phyloP scores from a whole-genome alignment of 805 yeast genomes.

The Yarrowia osloensis region DNA sequence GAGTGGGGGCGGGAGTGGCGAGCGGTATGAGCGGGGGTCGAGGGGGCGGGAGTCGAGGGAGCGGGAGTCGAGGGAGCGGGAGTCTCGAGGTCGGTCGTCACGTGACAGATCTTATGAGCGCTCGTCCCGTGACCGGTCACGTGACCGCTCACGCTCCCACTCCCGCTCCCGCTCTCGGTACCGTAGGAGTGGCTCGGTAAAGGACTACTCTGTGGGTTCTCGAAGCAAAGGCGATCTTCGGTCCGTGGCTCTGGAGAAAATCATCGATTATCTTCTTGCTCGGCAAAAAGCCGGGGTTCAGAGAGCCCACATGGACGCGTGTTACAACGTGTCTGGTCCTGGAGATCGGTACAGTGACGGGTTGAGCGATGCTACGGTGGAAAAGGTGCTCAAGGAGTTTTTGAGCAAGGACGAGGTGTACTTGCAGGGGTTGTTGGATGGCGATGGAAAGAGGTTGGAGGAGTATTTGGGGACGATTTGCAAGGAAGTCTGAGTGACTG shows the following conservation, averaged over 20 bases:
- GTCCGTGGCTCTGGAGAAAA: not conserved
- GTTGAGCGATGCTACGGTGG: not conserved
- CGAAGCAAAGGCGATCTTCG: not conserved
- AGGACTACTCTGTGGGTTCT: not conserved
- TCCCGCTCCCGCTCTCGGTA: not conserved
- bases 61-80: too few relatives aligned
- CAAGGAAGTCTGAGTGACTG: not conserved
- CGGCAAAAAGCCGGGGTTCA: not conserved
- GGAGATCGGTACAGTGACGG: not conserved
- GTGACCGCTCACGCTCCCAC: not conserved
- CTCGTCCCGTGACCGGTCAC: not conserved
- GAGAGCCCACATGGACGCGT: not conserved
- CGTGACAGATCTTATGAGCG: not conserved
- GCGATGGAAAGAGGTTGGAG: not conserved
- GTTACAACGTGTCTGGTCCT: not conserved
- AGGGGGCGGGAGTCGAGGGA: not conserved
- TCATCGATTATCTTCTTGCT: not conserved
- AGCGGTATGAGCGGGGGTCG: not conserved
- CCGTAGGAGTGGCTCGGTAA: not conserved
- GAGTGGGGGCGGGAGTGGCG: not conserved
- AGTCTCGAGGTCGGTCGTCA: too few relatives aligned
- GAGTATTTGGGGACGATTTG: not conserved
- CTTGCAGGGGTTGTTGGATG: not conserved
- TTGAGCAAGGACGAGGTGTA: not conserved
- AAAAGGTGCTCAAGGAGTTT: constrained; percentile 12